Evolutionary conservation across 805 yeast species (phyloP), one percentile per base, ranked within the genome.

Genomic region (Pichia scutulata): DNA sequence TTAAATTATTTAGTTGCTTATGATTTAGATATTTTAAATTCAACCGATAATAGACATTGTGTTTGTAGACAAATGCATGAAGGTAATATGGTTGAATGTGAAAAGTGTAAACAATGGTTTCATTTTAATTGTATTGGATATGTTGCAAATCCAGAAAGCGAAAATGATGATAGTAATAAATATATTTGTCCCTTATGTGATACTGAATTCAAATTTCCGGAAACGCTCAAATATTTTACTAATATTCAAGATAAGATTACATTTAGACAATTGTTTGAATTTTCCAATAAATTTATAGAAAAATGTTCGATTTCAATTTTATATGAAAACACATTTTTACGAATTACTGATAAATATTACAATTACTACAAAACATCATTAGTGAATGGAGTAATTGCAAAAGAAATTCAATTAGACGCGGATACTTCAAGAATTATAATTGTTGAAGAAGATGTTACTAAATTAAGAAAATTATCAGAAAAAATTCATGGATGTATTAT

Each of bases 1-100:
- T 41, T 52, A 3, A 50, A 46, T 13, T 47, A 47, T 37, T 26
- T 43, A 16, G 23, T 33, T 18, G 30, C 44, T 8, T 50, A 47
- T 21, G 55, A 57, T 50, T 45, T 56, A 22, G 49, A 49, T 25
- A 43, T 59, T 5, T 54, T 61, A 9, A 53, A 54, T 7, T 62
- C 61, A 19, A 46, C 44, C 23, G 43, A 28, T 3, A 57, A 55
- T 3, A 52, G 55, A 41, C 83, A 78, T 59, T 84, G 90, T 60
- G 67, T 81, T 50, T 84, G 92, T 62, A 72, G 89, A 43, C 76
- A 75, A 44, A 64, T 65, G 23, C 63, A 59, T 48, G 90, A 83
- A 56, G 76, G 86, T 7, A 73, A 77, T 0, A 83, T 83, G 86
- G 77, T 82, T 43, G 84, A 78, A 52, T 84, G 90, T 66, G 89